phyloP scores from a whole-genome alignment of 1,139 yeast species.

The Geotrichum australiense region DNA sequence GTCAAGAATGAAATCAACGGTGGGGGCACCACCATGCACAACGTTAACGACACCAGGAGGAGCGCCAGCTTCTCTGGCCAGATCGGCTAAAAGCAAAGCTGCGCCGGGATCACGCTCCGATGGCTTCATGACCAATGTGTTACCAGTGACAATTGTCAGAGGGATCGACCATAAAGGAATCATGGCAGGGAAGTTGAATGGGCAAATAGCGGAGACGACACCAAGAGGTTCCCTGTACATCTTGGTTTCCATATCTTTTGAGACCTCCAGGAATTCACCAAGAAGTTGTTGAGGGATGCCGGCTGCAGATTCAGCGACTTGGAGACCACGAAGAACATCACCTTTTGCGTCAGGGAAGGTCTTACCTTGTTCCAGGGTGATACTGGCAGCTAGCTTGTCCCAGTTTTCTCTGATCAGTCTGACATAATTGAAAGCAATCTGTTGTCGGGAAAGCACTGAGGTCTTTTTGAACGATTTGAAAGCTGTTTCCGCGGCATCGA shows the following conservation, averaged over 20 bases:
- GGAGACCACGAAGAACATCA: conserved; percentile 73
- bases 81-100: conserved; percentile 67
- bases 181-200: conserved; percentile 83
- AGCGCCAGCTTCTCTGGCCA: conserved; percentile 68
- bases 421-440: conserved; percentile 66
- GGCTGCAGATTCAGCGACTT: conserved; percentile 65
- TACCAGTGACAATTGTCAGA: conserved; percentile 67
- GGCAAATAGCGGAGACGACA: conserved; percentile 63
- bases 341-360: conserved; percentile 73
- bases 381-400: conserved; percentile 65
- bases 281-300: conserved; percentile 52
- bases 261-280: conserved; percentile 62
- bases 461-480: conserved; percentile 54
- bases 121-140: conserved; percentile 69
- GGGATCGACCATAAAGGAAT: conserved; percentile 82
- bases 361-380: conserved; percentile 76
- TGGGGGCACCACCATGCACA: conserved; percentile 70
- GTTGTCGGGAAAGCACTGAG: conserved; percentile 63
- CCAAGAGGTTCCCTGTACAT: conserved; percentile 62
- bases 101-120: conserved; percentile 77
- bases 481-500: conserved; percentile 56
- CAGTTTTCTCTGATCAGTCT: conserved; percentile 59
- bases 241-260: conserved; percentile 72
- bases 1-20: conserved; percentile 66
- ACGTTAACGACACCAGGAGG: conserved; percentile 72